Base-by-base conservation (phyloP, 768 basidiomycete genomes). In the Tulasnella sp. region DNA sequence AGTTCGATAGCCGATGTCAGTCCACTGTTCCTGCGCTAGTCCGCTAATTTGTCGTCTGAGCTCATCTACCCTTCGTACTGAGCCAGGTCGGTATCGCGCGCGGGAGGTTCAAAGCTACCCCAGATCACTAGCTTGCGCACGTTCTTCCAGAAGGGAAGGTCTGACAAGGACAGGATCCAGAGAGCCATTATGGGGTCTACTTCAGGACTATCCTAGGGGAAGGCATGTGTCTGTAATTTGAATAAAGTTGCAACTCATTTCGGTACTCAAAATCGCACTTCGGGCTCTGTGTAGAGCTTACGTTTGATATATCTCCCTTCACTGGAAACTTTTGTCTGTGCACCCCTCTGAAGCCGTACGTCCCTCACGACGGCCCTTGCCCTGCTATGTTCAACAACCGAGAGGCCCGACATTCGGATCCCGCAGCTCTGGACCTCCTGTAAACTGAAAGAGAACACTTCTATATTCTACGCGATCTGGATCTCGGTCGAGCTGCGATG, bases 331-430 rank as follows among this genome's bases (percentile, higher is more conserved):
- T 48, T n/a, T 48, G 46, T 22, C n/a, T 41, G 38, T 49, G 30
- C 17, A 29, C 49, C 21, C 12, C 34, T 25, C 21, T 51, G 17
- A 31, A 17, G 17, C 46, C 46, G 5, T 48, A 48, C 27, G 11
- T 48, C 46, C 19, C 21, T 29, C 7, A 48, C 5, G 21, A 21
- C 46, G 46, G 46, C 21, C 7, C 7, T 21, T 22, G 19, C 7
- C 57, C 57, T 5, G 57, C 57, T 12, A 24, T 50, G 31, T 59
- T 59, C 48, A 25, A 27, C 49, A 50, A 59, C 29, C n/a, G 57
- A 34, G 24, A 27, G 34, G 9, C 49, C 27, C 41, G 29, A 42
- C 54, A 41, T 25, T 10, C 46, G 19, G 44, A 48, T n/a, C 7
- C 5, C 11, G 5, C 22, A 49, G 3, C 24, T 49, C 24, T 29